Percentiles rank a stretch among this genome's conserved stretches.
Conservation (phyloP, 768 basidiomycete genomes). For the Panaeolus papilionaceus region DNA sequence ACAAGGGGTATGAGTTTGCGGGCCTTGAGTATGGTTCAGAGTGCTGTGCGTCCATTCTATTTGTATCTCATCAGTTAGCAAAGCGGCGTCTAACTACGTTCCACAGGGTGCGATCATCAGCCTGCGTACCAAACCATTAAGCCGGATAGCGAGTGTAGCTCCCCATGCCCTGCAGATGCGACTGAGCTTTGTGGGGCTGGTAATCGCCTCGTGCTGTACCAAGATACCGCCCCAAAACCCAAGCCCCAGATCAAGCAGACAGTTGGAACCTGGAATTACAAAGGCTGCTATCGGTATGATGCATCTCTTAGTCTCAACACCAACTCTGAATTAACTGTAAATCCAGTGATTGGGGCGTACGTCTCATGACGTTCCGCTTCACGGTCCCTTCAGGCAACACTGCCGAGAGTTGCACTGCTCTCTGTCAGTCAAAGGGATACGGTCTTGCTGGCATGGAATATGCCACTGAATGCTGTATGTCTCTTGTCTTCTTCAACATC, state of each 20-base stretch:
- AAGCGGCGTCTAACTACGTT: no score
- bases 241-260: conserved; percentile 57
- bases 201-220: conserved; percentile 65
- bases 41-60: neutral
- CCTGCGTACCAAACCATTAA: neutral
- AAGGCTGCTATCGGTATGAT: conserved; percentile 74
- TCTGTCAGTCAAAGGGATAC: conserved; percentile 62
- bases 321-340: neutral
- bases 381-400: conserved; percentile 50
- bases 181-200: conserved; percentile 67
- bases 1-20: conserved; percentile 4
- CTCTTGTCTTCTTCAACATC: conserved; percentile 28
- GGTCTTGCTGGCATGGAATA: conserved; percentile 47
- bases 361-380: conserved; percentile 43
- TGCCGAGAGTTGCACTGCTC: conserved; percentile 62
- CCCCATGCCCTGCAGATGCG: conserved; percentile 65
- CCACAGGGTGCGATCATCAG: neutral
- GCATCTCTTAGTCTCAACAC: conserved; percentile 18
- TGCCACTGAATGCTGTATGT: conserved; percentile 22
- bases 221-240: conserved; percentile 59
- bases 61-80: neutral
- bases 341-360: conserved; percentile 43
- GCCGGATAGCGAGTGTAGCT: conserved; percentile 53
- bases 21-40: conserved; percentile 3
- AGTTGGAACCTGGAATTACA: conserved; percentile 68